Evolutionary conservation across 2,329 filamentous ascomycete genomes (phyloP), one percentile per base, ranked within the genome.

Genomic region (Acrocalymma vagum): DNA sequence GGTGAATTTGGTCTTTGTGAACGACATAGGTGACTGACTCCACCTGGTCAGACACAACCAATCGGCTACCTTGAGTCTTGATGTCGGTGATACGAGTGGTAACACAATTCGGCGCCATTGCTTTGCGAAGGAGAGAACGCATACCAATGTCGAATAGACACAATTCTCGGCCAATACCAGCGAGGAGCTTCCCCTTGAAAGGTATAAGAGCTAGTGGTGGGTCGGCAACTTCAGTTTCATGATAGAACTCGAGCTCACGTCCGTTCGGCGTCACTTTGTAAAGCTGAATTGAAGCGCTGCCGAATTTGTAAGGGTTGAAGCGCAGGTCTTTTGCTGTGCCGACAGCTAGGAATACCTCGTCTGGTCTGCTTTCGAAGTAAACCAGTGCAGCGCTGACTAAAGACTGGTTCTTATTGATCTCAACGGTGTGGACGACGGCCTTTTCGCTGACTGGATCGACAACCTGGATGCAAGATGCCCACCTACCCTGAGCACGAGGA

Each of bases 381-480:
- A 95, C 90, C 21, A 89, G 82, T 4, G 88, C 87, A 48, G 91
- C 83, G 63, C 90, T 96, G 42, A 96, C 86, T 16, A 93, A 91
- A 13, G 91, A 90, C 70, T 97, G 92, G 55, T 99, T 97, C 26
- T 94, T 86, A 33, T 87, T 86, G 0, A 99, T 72, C 44, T 97
- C 87, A 27, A 97, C 77, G 1, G 84, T 91, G 51, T 88, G 85
- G 4, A 94, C 69, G 1, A 95, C 86, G 3, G 75, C 71, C 59
- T 94, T 92, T 16, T 67, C 66, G 11, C 77, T 81, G 3, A 93
- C 67, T 0, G 94, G 92, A 61, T 99, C 94, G 13, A 99, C 80
- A 14, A 96, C 82, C 60, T 90, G 91, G 53, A 99, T 92, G 69
- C 92, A 97, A 8, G 93, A 97, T 26, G 94, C 90, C 94, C 94